Percentiles rank a stretch among this genome's conserved stretches.
These are phyloP conservation scores for Trichosanthes cucumerina DNA, from an alignment of 306 rosid species.

Conservation along the genomic window DNA sequence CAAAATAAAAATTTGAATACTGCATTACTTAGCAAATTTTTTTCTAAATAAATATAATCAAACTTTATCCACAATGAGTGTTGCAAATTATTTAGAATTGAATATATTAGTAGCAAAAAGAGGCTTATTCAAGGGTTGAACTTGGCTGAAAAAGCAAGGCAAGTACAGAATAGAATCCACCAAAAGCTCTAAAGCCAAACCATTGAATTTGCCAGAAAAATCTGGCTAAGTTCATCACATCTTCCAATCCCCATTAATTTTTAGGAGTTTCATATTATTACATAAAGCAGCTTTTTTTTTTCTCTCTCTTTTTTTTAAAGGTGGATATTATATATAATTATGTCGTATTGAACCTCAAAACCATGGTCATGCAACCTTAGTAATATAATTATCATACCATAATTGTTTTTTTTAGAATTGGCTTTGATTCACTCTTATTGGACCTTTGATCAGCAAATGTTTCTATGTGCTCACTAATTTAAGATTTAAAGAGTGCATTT, in stretches of 20 bases:
- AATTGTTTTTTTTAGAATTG: too few relatives aligned
- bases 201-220: neutral
- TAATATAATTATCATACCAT: neutral
- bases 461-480: too few relatives aligned
- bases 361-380: neutral
- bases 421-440: neutral
- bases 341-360: neutral
- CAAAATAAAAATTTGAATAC: too few relatives aligned
- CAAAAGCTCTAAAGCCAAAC: neutral
- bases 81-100: neutral
- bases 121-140: neutral
- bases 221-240: neutral
- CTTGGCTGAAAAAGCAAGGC: neutral
- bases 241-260: neutral
- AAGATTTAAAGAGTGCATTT: too few relatives aligned
- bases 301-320: neutral
- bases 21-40: neutral
- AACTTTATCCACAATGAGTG: too few relatives aligned
- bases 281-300: neutral
- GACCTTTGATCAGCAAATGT: too few relatives aligned
- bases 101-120: neutral
- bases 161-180: neutral
- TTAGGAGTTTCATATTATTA: neutral
- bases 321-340: neutral
- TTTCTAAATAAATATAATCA: too few relatives aligned